Base-by-base conservation (phyloP, 345 rosid genomes). In the Barbarea vulgaris region DNA sequence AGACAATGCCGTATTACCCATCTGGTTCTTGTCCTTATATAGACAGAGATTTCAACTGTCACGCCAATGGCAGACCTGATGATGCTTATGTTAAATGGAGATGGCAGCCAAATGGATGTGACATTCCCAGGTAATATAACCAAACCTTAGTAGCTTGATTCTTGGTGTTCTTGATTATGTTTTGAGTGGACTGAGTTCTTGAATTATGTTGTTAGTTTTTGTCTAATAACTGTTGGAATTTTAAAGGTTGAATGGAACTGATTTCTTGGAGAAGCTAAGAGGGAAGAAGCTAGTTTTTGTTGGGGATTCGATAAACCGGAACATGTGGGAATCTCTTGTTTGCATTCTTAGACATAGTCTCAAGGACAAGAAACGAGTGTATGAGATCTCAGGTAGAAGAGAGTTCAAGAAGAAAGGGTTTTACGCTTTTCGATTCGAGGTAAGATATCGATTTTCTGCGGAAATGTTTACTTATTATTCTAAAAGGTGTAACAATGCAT, bases 321-420 rank as follows among this genome's bases (percentile, higher is more conserved):
- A 94, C 82, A 88, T 94, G 97, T 93, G 96, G 98, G 89, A 94
- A 70, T 94, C 98, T 47, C 84, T 94, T 54, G 93, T 91, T 55
- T 94, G 97, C 75, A 86, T 91, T 52, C 95, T 94, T 56, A 82
- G 89, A 25, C 81, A 85, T 42, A 85, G 91, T 61, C 50, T 89
- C 74, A 69, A 69, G 69, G 75, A 86, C 78, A 89, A 85, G 93
- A 85, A 84, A 73, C 80, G 82, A 69, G 93, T 94, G 8, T 82
- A 82, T 28, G 97, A 94, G 83, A 84, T 90, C 47, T 87, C 91
- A 0, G 95, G 97, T 53, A 84, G 84, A 77, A 84, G 65, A 1
- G 93, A 89, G 37, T 91, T 94, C 62, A 91, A 90, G 77, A 91
- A 88, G 88, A 84, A 85, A 75, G 96, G 95, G 7, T 57, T 88